These are phyloP conservation scores for Colletotrichum filicis DNA, from an alignment of 2,329 filamentous ascomycete species.

Conservation along the genomic window DNA sequence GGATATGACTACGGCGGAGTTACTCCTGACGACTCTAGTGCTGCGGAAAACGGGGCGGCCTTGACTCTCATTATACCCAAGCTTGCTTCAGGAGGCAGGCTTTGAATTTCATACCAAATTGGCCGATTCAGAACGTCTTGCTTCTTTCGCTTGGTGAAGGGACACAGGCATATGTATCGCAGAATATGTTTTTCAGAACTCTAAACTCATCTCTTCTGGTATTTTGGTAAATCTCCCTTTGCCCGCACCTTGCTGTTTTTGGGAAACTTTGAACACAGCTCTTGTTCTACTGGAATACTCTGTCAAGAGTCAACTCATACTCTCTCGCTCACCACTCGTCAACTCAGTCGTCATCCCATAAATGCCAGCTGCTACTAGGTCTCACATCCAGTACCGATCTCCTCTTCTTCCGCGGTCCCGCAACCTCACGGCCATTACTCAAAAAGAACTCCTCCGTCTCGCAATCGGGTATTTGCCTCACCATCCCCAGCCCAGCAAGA, in stretches of 20 bases:
- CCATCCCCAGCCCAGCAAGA: conserved; percentile 31
- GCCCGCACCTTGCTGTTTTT: neutral
- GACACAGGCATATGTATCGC: neutral
- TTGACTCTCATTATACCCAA: conserved; percentile 29
- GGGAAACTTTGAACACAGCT: neutral
- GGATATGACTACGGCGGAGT: neutral
- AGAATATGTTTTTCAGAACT: neutral
- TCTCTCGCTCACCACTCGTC: neutral
- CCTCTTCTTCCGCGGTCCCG: conserved; percentile 18
- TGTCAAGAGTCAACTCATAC: neutral
- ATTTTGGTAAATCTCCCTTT: neutral
- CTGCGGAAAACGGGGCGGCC: conserved; percentile 1
- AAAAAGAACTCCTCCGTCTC: conserved; percentile 33
- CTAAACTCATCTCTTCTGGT: neutral
- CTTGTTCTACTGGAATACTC: neutral
- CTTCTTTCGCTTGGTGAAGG: neutral
- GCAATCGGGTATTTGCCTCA: conserved; percentile 20
- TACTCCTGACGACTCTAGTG: neutral
- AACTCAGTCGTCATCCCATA: conserved; percentile 30
- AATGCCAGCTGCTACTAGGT: conserved; percentile 30
- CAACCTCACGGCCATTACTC: conserved; percentile 30
- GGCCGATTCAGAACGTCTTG: neutral
- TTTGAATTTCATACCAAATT: neutral
- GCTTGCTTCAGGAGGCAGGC: conserved; percentile 18
- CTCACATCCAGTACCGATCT: conserved; percentile 19